Conservation (phyloP, 257 asterid species). For the Solanum ossicruentum region DNA sequence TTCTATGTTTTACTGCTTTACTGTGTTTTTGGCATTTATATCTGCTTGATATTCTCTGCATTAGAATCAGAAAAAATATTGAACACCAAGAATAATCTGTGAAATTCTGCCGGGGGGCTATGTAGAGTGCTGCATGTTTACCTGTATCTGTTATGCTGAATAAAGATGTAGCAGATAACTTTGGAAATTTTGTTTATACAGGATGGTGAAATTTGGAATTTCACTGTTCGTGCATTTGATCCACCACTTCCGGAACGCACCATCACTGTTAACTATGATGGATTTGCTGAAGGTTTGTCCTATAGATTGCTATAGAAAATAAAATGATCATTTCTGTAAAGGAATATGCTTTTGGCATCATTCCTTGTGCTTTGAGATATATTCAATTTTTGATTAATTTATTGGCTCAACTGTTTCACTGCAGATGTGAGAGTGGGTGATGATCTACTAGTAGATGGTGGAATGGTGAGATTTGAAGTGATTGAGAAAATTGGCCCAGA, state of each 20-base stretch:
- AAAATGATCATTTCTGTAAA: neutral
- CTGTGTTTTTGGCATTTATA: neutral
- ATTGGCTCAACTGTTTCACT: neutral
- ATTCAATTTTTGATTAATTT: neutral
- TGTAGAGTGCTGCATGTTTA: neutral
- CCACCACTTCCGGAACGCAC: conserved; percentile 70
- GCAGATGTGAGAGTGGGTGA: conserved; percentile 89
- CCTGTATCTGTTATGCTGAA: neutral
- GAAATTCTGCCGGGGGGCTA: neutral
- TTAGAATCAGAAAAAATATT: neutral
- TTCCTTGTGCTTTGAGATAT: neutral
- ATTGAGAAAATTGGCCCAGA: conserved; percentile 96
- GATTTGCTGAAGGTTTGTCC: conserved; percentile 87
- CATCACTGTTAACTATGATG: conserved; percentile 74
- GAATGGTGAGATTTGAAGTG: conserved; percentile 99
- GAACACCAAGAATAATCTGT: neutral
- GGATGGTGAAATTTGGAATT: conserved; percentile 99
- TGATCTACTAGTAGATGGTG: conserved; percentile 96
- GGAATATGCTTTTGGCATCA: neutral
- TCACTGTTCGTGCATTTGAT: conserved; percentile 83
- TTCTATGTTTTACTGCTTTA: neutral
- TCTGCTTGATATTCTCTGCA: neutral
- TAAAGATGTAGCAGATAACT: neutral
- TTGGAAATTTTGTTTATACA: conserved; percentile 8
- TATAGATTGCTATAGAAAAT: neutral